Conservation (phyloP, 2,329 filamentous ascomycete species). For the Paracorniculantispora psalliotae region DNA sequence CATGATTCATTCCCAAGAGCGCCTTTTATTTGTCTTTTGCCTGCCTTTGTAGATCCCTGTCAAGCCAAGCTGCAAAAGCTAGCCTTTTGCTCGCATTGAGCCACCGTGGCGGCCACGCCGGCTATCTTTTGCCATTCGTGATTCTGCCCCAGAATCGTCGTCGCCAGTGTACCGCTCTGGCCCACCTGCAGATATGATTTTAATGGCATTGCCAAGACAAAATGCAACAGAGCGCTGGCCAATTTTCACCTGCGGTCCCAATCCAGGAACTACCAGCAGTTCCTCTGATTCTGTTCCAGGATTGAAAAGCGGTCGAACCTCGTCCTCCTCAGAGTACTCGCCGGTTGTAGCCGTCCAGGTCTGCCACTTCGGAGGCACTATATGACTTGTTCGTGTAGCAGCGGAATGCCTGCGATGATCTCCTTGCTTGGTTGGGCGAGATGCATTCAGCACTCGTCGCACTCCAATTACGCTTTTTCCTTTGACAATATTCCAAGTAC, state of each 20-base stretch:
- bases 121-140: constrained; percentile 31
- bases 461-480: constrained; percentile 61
- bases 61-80: not conserved
- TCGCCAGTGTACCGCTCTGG: constrained; percentile 56
- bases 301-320: constrained; percentile 40
- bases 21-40: not conserved
- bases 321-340: constrained; percentile 39
- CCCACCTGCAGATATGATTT: constrained; percentile 60
- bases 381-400: constrained; percentile 14
- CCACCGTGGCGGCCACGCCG: constrained; percentile 33
- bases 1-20: too few relatives aligned
- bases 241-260: constrained; percentile 60
- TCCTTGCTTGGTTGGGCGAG: not conserved
- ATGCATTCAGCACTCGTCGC: constrained; percentile 36
- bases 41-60: not conserved
- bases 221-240: constrained; percentile 63
- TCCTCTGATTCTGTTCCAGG: constrained; percentile 41
- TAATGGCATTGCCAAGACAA: constrained; percentile 67
- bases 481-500: constrained; percentile 58
- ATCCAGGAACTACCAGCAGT: constrained; percentile 55
- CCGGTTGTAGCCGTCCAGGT: constrained; percentile 49
- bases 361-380: constrained; percentile 38
- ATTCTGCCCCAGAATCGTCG: constrained; percentile 25
- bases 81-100: not conserved
- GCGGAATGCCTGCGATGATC: constrained; percentile 14